phyloP scores from a whole-genome alignment of 2,329 filamentous ascomycete species.

The Colletotrichum sp. region DNA sequence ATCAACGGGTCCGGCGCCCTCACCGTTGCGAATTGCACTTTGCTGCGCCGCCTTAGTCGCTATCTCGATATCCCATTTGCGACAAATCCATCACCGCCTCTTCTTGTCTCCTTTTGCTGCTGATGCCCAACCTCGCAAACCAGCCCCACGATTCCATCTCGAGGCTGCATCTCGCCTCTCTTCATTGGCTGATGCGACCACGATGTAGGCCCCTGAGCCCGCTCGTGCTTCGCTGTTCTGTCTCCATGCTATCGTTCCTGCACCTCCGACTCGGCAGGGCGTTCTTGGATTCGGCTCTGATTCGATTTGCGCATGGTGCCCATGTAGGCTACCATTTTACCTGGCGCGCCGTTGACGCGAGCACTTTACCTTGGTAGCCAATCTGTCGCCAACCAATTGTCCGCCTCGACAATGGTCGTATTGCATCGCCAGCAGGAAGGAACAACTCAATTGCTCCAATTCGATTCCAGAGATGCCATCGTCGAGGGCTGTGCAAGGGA shows the following conservation, averaged over 20 bases:
- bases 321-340: neutral
- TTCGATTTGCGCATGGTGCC: neutral
- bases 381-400: neutral
- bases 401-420: neutral
- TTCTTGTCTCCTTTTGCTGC: conserved; percentile 2
- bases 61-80: neutral
- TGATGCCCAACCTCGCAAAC: conserved; percentile 7
- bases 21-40: neutral
- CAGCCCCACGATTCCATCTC: neutral
- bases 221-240: conserved; percentile 8
- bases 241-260: neutral
- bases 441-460: neutral
- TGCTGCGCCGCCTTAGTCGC: neutral
- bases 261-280: conserved; percentile 2
- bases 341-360: neutral
- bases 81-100: conserved; percentile 9
- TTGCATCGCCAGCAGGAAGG: neutral
- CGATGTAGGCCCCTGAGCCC: neutral
- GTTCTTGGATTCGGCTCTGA: neutral
- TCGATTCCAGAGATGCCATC: neutral
- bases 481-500: neutral
- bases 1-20: neutral
- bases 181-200: neutral
- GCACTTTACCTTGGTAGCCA: neutral
- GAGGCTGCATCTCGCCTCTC: neutral